Evolutionary conservation across 2,329 filamentous ascomycete genomes (phyloP), one percentile per base, ranked within the genome.

Genomic region (Epichloe uncinata): DNA sequence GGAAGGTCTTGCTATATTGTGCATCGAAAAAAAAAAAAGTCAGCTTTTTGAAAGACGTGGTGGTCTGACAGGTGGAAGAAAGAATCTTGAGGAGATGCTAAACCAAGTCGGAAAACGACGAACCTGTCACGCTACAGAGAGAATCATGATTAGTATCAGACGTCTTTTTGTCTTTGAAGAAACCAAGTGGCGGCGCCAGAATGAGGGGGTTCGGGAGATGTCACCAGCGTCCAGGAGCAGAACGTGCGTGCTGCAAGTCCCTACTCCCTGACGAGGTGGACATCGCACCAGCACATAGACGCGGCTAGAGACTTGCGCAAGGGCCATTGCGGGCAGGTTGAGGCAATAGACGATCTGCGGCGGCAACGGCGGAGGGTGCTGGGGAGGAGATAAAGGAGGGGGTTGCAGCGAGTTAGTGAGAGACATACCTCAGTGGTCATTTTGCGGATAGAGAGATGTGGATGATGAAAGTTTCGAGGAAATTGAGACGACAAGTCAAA

Each of bases 1-100:
- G 88, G 82, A 97, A 97, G 69, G 93, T 97, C 85, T 97, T 97
- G 85, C 89, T 95, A 71, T 69, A 40, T 20, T 47, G 47, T 49
- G 42, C 47, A 51, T 45, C 20, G 44, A 44, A 47, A 50, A 57
- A 22, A 55, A 49, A n/a, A n/a, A n/a, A n/a, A n/a, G 56, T 54
- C 53, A 54, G 63, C 63, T 56, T 62, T 60, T 56, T 48, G 53
- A 54, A 53, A 52, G 52, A 49, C 34, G 55, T 42, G 41, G 41
- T 46, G 48, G 30, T 15, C 26, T 50, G 49, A 43, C 55, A 49
- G 55, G 53, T 26, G 20, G 6, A 15, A 6, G 37, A 5, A 30
- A 16, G 42, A 56, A 50, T 55, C 53, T 45, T 47, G 53, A 54
- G 55, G 52, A 43, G 53, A 42, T 47, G 42, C 33, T 13, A 20